These are phyloP conservation scores for Dinochytrium kinnereticum DNA, from an alignment of 371 early-diverging fungal genomes.

Conservation along the genomic window DNA sequence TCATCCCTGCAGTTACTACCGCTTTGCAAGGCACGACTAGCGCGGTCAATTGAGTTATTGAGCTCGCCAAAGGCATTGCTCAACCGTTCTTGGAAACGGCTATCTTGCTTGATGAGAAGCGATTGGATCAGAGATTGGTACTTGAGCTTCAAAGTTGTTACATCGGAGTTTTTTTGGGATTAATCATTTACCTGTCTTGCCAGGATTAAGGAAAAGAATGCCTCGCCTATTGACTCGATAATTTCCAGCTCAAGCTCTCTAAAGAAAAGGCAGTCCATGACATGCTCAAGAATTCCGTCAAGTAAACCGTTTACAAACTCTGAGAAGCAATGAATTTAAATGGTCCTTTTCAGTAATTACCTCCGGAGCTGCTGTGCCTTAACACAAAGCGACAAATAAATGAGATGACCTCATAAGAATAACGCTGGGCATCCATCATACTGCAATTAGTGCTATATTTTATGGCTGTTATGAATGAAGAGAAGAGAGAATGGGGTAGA, in stretches of 20 bases:
- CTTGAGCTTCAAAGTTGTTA: not conserved
- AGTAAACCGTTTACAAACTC: constrained; percentile 52
- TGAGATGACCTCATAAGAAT: constrained; percentile 67
- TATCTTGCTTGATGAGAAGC: not conserved
- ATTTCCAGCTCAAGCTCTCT: constrained; percentile 64
- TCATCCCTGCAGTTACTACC: not conserved
- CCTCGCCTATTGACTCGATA: constrained; percentile 66
- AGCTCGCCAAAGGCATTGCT: not conserved
- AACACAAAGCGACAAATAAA: constrained; percentile 53
- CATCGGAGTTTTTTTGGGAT: not conserved
- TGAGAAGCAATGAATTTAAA: no score
- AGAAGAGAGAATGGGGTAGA: constrained; percentile 61
- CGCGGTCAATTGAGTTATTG: not conserved
- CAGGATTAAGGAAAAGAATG: constrained; percentile 62
- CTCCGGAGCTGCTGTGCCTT: constrained; percentile 1
- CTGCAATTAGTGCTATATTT: constrained; percentile 70
- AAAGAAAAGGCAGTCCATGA: constrained; percentile 63
- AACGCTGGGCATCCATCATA: constrained; percentile 64
- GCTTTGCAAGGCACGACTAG: not conserved
- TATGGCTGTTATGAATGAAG: constrained; percentile 67
- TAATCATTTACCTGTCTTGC: constrained; percentile 54
- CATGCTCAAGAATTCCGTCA: constrained; percentile 58
- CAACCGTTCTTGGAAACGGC: not conserved
- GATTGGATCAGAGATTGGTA: not conserved
- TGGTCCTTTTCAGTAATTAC: no score